Evolutionary conservation across 805 yeast species (phyloP), one percentile per base, ranked within the genome.

Genomic region (Kazachstania taianensis): DNA sequence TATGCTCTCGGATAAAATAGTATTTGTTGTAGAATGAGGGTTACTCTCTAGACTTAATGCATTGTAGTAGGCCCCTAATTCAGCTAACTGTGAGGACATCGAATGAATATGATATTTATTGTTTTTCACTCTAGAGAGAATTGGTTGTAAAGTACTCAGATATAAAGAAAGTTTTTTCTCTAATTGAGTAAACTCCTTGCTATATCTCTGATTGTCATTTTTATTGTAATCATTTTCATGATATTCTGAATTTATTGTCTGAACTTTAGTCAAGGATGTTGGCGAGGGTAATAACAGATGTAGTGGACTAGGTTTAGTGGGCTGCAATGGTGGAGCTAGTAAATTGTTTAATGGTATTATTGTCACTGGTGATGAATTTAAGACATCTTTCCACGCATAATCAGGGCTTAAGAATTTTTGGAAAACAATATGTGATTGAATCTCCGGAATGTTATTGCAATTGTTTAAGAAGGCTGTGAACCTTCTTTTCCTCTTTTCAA

Each of bases 351-450:
- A 50, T 30, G 85, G 74, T 36, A 81, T 55, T 9, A 63, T 58
- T 3, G 70, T 60, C 13, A 78, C 65, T 3, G 76, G 79, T 10
- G 79, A 76, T 3, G 72, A 54, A 31, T 59, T 61, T 33, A 79
- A 49, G 2, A 75, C 94, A 50, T 87, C 95, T 17, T 70, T 66
- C 89, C 96, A 92, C 45, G 73, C 72, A 9, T 83, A 74, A 41
- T 80, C 80, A 5, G 97, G 94, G 52, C 86, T 92, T 38, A 92
- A 57, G 50, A 92, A 92, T 51, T 79, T 75, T 28, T 75, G 69
- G 49, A 86, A 83, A 16, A 81, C 75, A 14, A 68, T 67, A 43
- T 78, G 72, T 18, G 67, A 66, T 27, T 75, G 60, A 16, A 92
- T 67, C 43, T 68, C 72, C 1, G 65, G 62, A 32, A 78, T 75